A percentile compares a stretch with the other conserved stretches of the same genome.
phyloP scores from a whole-genome alignment of 2,329 filamentous ascomycete species.

The Aspergillus glaucus region DNA sequence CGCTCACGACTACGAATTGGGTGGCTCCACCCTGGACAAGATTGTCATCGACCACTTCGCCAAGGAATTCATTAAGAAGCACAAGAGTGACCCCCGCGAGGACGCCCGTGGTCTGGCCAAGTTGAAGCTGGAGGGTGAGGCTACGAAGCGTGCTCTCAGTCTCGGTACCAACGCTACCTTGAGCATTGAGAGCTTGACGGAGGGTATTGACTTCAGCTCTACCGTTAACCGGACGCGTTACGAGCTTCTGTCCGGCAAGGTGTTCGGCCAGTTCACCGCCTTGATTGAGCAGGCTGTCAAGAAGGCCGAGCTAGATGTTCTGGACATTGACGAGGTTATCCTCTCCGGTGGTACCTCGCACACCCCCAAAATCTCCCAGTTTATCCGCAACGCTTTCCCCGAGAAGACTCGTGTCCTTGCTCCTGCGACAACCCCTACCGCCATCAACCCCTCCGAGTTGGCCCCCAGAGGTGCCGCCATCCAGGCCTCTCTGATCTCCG shows the following conservation, averaged over 20 bases:
- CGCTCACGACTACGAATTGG: conserved; percentile 90
- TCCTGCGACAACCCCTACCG: conserved; percentile 67
- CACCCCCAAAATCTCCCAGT: conserved; percentile 84
- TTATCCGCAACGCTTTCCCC: conserved; percentile 74
- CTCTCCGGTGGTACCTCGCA: conserved; percentile 87
- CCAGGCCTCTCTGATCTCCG: conserved; percentile 87
- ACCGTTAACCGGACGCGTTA: conserved; percentile 92
- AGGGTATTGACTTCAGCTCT: conserved; percentile 83
- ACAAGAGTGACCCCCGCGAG: conserved; percentile 78
- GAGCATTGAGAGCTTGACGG: conserved; percentile 83
- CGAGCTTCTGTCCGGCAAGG: conserved; percentile 79
- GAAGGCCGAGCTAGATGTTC: conserved; percentile 85
- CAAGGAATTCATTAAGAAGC: conserved; percentile 98
- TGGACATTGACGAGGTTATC: conserved; percentile 90
- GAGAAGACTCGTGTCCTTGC: conserved; percentile 71
- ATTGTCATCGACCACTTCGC: conserved; percentile 93
- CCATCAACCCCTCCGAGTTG: conserved; percentile 92
- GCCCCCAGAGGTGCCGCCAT: conserved; percentile 85
- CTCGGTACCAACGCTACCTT: conserved; percentile 83
- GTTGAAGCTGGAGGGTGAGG: conserved; percentile 84
- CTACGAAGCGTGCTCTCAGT: conserved; percentile 85
- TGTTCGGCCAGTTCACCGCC: conserved; percentile 81
- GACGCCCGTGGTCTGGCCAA: conserved; percentile 81
- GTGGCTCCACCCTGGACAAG: conserved; percentile 78
- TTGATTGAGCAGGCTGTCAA: conserved; percentile 78